Conservation (phyloP, 1,284 basidiomycete genomes). For the Puccinia sorghi region DNA sequence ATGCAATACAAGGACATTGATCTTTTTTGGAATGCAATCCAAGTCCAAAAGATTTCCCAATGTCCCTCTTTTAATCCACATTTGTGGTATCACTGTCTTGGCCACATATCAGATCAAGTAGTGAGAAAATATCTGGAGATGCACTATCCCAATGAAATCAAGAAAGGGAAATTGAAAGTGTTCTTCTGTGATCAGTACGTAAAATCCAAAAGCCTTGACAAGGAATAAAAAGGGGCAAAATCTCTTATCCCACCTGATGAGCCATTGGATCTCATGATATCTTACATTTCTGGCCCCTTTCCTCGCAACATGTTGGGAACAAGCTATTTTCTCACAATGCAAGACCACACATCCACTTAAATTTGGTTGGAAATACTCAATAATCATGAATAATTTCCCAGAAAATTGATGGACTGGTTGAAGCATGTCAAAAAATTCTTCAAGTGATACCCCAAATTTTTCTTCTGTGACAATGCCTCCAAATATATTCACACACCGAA, state of each 20-base stretch:
- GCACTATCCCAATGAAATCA: neutral
- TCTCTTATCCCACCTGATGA: neutral
- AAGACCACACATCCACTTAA: slow-evolving; percentile 1
- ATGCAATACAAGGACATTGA: too few species aligned
- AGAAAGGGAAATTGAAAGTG: neutral
- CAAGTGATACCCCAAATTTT: too few species aligned
- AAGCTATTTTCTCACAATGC: too few species aligned
- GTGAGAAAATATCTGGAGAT: neutral
- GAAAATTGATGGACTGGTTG: too few species aligned
- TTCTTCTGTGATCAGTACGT: slow-evolving; percentile 12
- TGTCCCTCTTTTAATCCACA: neutral
- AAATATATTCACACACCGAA: neutral
- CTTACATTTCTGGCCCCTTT: too few species aligned
- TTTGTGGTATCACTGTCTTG: slow-evolving; percentile 7
- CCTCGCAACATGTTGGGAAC: neutral
- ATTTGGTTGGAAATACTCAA: slow-evolving; percentile 1
- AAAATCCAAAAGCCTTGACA: neutral
- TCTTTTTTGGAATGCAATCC: neutral
- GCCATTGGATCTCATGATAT: too few species aligned
- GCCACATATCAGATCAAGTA: slow-evolving; percentile 6
- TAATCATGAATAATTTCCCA: too few species aligned
- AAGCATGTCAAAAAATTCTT: too few species aligned
- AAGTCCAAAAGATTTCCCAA: slow-evolving; percentile 3
- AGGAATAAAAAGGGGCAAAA: neutral
- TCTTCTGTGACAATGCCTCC: too few species aligned